Base-by-base conservation (phyloP, 257 asterid genomes). In the Anisodus acutangulus region DNA sequence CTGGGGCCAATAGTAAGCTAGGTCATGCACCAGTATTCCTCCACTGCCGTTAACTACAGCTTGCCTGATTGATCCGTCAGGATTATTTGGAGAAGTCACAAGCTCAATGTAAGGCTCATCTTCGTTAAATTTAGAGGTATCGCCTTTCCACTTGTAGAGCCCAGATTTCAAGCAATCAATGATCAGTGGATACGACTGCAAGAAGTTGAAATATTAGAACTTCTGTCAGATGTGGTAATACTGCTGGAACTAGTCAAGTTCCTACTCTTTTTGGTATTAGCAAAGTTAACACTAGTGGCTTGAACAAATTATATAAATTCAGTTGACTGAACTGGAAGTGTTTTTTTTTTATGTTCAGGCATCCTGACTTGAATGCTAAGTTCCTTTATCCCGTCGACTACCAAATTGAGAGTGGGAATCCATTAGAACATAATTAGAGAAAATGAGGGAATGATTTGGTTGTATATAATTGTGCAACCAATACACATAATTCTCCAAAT, bases 1-100 rank as follows among this genome's bases (percentile, higher is more conserved):
- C 60, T 96, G 98, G 1, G 99, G 99, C 99, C 99, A 96, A 85
- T 94, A 94, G 88, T 96, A 96, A 12, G 98, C 99, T 5, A 94
- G 83, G 84, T 96, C 99, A 69, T 96, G 97, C 57, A 96, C 88
- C 47, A 96, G 81, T 57, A 89, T 87, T 49, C 80, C 80, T 71
- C 84, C 85, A 11, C 85, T 72, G 41, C 88, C 88, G 74, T 94
- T 92, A 51, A 96, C 98, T 76, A 94, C 94, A 1, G 95, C 88
- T 69, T 87, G 86, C 78, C 99, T 93, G 13, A 89, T 82, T 11
- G 90, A 85, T 54, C 99, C 99, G 47, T 96, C 99, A 2, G 99
- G 99, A 83, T 96, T 96, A 90, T 94, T 96, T 17, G 99, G 98
- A 49, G 95, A 94, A 4, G 97, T 94, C 79, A 96, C 98, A 22